Conservation (phyloP, 139 green algal genomes). For the Pseudopediastrum boryanum region DNA sequence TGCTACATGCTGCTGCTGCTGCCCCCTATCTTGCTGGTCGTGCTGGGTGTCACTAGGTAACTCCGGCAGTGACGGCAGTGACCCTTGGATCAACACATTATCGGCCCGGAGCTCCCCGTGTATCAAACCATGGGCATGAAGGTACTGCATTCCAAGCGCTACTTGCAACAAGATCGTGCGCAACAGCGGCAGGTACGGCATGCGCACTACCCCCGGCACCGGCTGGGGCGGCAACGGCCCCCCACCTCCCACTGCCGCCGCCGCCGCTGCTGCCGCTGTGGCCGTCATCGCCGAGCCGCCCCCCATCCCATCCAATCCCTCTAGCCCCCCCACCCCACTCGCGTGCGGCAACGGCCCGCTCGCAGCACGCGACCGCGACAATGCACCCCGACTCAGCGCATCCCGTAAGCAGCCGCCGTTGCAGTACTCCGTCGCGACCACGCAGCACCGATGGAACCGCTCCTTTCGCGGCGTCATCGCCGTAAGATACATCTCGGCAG, state of each 20-base stretch:
- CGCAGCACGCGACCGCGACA: background rate
- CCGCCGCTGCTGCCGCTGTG: background rate
- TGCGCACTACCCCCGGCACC: background rate
- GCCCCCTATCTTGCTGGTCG: background rate
- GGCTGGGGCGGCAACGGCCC: background rate
- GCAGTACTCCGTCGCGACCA: slow-evolving; percentile 42
- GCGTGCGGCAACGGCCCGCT: background rate
- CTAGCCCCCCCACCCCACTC: background rate
- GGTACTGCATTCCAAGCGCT: slow-evolving; percentile 35
- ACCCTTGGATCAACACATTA: slow-evolving; percentile 46
- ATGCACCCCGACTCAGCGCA: slow-evolving; percentile 27
- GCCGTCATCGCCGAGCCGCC: too few species aligned
- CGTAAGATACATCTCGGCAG: slow-evolving; percentile 39
- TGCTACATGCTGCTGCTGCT: background rate
- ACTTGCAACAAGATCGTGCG: slow-evolving; percentile 46
- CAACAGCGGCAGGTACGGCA: slow-evolving; percentile 36
- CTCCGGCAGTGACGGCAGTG: background rate
- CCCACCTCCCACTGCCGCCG: too few species aligned
- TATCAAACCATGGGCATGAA: slow-evolving; percentile 43
- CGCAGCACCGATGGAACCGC: slow-evolving; percentile 42
- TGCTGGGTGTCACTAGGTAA: slow-evolving; percentile 6
- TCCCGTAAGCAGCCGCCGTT: slow-evolving; percentile 42
- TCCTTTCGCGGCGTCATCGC: slow-evolving; percentile 40
- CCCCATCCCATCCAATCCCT: background rate
- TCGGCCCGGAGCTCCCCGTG: slow-evolving; percentile 53